Conservation (phyloP, 2,329 filamentous ascomycete genomes). For the Fusarium redolens region DNA sequence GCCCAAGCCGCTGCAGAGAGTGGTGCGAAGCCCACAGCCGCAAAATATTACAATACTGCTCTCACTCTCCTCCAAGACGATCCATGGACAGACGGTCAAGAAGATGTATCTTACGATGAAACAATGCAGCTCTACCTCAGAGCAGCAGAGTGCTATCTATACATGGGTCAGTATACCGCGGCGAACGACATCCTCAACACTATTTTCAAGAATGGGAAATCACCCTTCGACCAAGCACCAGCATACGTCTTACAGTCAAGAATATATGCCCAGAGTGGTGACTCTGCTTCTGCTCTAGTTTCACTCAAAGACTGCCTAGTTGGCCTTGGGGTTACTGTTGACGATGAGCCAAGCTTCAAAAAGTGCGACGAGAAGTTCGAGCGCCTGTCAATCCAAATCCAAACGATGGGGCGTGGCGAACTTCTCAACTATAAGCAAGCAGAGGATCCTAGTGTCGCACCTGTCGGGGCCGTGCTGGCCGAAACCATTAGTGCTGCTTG, state of each 20-base stretch:
- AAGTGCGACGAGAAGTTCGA: slow-evolving; percentile 82
- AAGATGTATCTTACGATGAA: slow-evolving; percentile 87
- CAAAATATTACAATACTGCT: slow-evolving; percentile 83
- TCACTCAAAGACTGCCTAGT: slow-evolving; percentile 77
- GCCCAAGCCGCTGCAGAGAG: slow-evolving; percentile 83
- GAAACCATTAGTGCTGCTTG: slow-evolving; percentile 78
- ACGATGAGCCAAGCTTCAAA: slow-evolving; percentile 75
- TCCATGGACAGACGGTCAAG: slow-evolving; percentile 76
- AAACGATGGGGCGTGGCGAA: slow-evolving; percentile 63
- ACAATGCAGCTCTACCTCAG: slow-evolving; percentile 83
- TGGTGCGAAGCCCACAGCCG: slow-evolving; percentile 82
- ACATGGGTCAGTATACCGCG: slow-evolving; percentile 76
- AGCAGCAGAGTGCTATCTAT: slow-evolving; percentile 84
- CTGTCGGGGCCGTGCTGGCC: slow-evolving; percentile 75
- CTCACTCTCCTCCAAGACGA: slow-evolving; percentile 82
- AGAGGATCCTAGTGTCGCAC: slow-evolving; percentile 66
- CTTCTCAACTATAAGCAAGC: slow-evolving; percentile 57
- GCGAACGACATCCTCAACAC: slow-evolving; percentile 75
- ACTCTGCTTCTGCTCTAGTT: slow-evolving; percentile 75
- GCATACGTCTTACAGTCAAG: slow-evolving; percentile 87
- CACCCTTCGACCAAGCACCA: slow-evolving; percentile 82
- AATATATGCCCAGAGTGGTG: slow-evolving; percentile 79
- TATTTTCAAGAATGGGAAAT: slow-evolving; percentile 77
- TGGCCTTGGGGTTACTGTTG: slow-evolving; percentile 75
- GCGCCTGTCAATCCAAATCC: slow-evolving; percentile 68